phyloP scores from a whole-genome alignment of 371 early-diverging fungal species.

The Syncephalastrum monosporum region DNA sequence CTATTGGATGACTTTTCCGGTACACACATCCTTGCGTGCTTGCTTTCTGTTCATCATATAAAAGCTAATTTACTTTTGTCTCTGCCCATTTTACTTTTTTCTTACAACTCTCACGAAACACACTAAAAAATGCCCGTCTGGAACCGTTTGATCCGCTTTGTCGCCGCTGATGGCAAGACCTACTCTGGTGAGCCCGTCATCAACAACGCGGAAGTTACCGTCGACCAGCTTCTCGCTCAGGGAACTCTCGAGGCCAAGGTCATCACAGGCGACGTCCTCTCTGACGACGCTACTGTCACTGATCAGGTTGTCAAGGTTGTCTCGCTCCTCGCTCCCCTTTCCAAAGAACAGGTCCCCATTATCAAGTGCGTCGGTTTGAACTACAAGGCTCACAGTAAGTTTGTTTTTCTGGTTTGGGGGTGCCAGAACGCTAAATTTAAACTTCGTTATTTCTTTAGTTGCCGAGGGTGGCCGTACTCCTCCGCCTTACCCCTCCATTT shows the following conservation, averaged over 20 bases:
- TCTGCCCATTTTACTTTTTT: not conserved
- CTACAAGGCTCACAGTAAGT: slow-evolving; percentile 40
- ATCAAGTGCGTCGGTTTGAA: slow-evolving; percentile 63
- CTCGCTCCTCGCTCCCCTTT: slow-evolving; percentile 44
- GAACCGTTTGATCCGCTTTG: slow-evolving; percentile 29
- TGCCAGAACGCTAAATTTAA: not conserved
- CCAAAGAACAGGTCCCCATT: slow-evolving; percentile 23
- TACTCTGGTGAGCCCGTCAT: slow-evolving; percentile 24
- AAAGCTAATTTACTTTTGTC: not conserved
- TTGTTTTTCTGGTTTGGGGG: not conserved
- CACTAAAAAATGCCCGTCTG: slow-evolving; percentile 13
- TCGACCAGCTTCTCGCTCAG: slow-evolving; percentile 22
- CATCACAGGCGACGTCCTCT: slow-evolving; percentile 40
- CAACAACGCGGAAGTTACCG: slow-evolving; percentile 13
- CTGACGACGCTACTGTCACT: slow-evolving; percentile 33
- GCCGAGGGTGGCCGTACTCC: slow-evolving; percentile 31
- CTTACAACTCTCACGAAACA: not conserved
- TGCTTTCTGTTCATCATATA: no score
- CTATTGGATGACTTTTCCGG: no score
- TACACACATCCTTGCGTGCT: no score
- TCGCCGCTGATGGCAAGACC: slow-evolving; percentile 20
- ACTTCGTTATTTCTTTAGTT: slow-evolving; percentile 3
- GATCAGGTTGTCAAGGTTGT: slow-evolving; percentile 38
- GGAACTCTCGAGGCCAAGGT: slow-evolving; percentile 39
- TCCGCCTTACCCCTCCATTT: slow-evolving; percentile 44